Conservation (phyloP, 2,329 filamentous ascomycete species). For the Xylariaceae sp. region DNA sequence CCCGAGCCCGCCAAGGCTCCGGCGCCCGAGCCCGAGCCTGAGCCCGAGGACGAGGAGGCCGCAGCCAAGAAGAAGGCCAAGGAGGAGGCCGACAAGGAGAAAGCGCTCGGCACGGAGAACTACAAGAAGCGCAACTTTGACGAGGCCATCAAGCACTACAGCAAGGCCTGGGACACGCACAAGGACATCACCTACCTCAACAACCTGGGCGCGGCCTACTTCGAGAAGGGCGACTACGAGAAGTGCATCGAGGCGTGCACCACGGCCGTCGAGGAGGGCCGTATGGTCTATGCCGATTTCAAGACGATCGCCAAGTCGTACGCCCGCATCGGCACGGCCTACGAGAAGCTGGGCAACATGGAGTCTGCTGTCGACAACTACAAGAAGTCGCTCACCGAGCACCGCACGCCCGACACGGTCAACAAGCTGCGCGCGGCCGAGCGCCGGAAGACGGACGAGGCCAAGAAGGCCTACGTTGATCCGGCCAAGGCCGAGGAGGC, state of each 20-base stretch:
- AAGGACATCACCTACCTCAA: slow-evolving; percentile 98
- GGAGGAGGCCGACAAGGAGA: slow-evolving; percentile 87
- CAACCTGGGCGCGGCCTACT: slow-evolving; percentile 89
- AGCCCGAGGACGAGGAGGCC: slow-evolving; percentile 77
- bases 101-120: slow-evolving; percentile 83
- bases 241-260: slow-evolving; percentile 80
- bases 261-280: slow-evolving; percentile 83
- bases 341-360: slow-evolving; percentile 83
- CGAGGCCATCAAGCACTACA: slow-evolving; percentile 88
- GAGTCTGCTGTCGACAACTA: slow-evolving; percentile 78
- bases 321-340: slow-evolving; percentile 84
- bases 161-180: slow-evolving; percentile 85
- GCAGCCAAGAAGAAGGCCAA: slow-evolving; percentile 82
- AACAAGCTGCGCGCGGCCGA: slow-evolving; percentile 87
- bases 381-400: slow-evolving; percentile 89
- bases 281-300: slow-evolving; percentile 87
- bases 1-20: slow-evolving; percentile 38
- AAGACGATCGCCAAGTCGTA: slow-evolving; percentile 99
- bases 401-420: slow-evolving; percentile 89
- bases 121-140: slow-evolving; percentile 99
- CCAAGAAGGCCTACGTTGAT: slow-evolving; percentile 76
- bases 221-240: slow-evolving; percentile 92
- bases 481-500: slow-evolving; percentile 91
- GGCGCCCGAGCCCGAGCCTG: slow-evolving; percentile 54
- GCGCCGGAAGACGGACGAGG: slow-evolving; percentile 71